Base-by-base conservation (phyloP, 2,329 filamentous ascomycete species). In the Fusarium tricinctum region DNA sequence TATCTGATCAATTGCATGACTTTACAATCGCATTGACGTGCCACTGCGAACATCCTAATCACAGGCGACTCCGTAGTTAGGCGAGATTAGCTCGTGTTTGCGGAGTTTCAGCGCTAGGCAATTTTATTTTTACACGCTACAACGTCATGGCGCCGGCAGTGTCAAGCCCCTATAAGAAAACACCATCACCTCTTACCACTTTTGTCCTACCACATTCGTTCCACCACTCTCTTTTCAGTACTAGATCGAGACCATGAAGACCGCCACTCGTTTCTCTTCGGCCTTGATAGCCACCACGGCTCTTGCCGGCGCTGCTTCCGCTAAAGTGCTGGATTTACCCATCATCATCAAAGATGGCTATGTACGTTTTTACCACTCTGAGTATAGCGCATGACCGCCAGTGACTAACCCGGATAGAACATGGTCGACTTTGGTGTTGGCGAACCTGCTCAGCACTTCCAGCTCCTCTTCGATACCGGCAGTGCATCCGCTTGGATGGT, bases 381-480 rank as follows among this genome's bases (percentile, higher is more conserved):
- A 1, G 12, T 8, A n/a, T 10, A 17, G 20, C 5, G 4, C 17
- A 9, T 2, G 1, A 13, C 23, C 3, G 2, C 2, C 4, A 5
- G 23, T 8, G 15, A 61, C 66, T 69, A 12, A 66, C 50, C n/a
- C 13, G 13, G 1, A 5, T 22, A 69, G 66, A 35, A 51, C 45
- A 33, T 69, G 57, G 62, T 70, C 0, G 8, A 70, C 7, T 19
- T 70, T 1, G 32, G 30, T 4, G 50, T 64, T 5, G 78, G 78
- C 39, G 77, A 74, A 5, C 79, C 78, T 0, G 38, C 66, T 12
- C 66, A 74, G 46, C 63, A 55, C 1, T 73, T 75, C 56, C 63
- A 67, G 2, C 70, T 81, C 7, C 58, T 71, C 13, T 79, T 79
- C 57, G 78, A 80, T 61, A 80, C 77, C 0, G 78, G 79, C 22